Evolutionary conservation across 2,329 filamentous ascomycete genomes (phyloP).

Genomic region (Dactylellina leptospora): DNA sequence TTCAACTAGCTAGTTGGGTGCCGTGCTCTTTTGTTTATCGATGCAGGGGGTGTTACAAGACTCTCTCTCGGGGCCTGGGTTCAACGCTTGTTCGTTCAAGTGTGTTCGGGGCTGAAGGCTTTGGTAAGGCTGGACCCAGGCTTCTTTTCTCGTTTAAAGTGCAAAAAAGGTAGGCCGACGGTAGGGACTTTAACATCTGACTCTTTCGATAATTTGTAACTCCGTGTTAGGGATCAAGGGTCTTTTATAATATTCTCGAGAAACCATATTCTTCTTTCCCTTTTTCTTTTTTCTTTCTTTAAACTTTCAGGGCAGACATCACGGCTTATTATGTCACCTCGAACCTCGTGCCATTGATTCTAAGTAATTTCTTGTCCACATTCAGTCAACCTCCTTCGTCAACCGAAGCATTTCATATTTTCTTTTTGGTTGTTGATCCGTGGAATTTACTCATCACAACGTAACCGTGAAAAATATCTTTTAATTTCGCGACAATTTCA

Average conservation of each 20-base stretch:
- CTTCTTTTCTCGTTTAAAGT: too few species aligned
- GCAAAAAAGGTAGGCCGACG: too few species aligned
- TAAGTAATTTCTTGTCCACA: conserved; percentile 12
- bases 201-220: too few species aligned
- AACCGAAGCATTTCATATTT: neutral
- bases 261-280: neutral
- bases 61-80: conserved; percentile 3
- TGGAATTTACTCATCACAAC: conserved; percentile 5
- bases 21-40: neutral
- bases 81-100: too few species aligned
- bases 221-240: too few species aligned
- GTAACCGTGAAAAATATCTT: conserved; percentile 1
- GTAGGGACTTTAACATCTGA: too few species aligned
- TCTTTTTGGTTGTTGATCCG: neutral
- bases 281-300: conserved; percentile 4
- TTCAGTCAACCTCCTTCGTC: conserved; percentile 30
- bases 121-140: too few species aligned
- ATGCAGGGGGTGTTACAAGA: conserved; percentile 16
- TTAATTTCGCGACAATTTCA: conserved; percentile 26
- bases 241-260: too few species aligned
- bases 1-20: too few species aligned
- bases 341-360: neutral
- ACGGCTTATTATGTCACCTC: conserved; percentile 13
- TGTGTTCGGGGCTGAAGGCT: too few species aligned
- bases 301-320: conserved; percentile 9